These are phyloP conservation scores for Vigna hirtella DNA, from an alignment of 306 rosid genomes.

Conservation along the genomic window DNA sequence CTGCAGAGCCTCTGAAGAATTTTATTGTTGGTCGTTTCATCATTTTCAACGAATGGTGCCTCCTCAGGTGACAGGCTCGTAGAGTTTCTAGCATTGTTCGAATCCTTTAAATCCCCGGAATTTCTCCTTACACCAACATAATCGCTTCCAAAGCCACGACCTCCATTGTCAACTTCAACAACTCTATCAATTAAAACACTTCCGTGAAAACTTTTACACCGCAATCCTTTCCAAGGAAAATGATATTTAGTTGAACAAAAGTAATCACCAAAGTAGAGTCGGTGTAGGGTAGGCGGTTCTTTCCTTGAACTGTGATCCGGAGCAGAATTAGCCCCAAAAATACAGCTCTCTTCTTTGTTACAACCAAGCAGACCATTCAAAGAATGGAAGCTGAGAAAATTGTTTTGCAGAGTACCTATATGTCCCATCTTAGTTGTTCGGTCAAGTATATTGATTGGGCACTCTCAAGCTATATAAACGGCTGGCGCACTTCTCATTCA, in stretches of 20 bases:
- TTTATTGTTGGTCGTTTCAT: constrained; percentile 64
- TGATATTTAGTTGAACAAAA: constrained; percentile 11
- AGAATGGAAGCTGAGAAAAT: constrained; percentile 46
- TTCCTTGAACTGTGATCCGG: constrained; percentile 37
- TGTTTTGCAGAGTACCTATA: constrained; percentile 52
- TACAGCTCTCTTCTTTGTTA: constrained; percentile 49
- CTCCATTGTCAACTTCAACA: constrained; percentile 54
- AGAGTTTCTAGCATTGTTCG: constrained; percentile 47
- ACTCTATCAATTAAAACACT: constrained; percentile 63
- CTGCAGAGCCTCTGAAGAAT: constrained; percentile 68
- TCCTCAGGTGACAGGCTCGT: constrained; percentile 53
- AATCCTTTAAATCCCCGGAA: constrained; percentile 45
- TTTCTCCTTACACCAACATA: constrained; percentile 42
- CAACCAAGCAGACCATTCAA: constrained; percentile 50
- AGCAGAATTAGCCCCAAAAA: constrained; percentile 47
- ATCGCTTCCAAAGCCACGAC: constrained; percentile 42
- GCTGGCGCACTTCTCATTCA: neutral
- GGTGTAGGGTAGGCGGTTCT: constrained; percentile 42
- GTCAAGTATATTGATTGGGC: constrained; percentile 38
- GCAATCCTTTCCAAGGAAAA: constrained; percentile 50
- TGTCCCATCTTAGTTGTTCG: constrained; percentile 58
- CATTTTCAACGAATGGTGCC: constrained; percentile 63
- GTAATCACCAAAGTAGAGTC: constrained; percentile 25
- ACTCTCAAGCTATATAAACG: constrained; percentile 8
- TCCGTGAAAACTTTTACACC: constrained; percentile 53